A percentile compares a stretch with the other conserved stretches of the same genome.
Evolutionary conservation across 2,329 filamentous ascomycete species (phyloP).

Genomic region (Phaeoacremonium minimum): DNA sequence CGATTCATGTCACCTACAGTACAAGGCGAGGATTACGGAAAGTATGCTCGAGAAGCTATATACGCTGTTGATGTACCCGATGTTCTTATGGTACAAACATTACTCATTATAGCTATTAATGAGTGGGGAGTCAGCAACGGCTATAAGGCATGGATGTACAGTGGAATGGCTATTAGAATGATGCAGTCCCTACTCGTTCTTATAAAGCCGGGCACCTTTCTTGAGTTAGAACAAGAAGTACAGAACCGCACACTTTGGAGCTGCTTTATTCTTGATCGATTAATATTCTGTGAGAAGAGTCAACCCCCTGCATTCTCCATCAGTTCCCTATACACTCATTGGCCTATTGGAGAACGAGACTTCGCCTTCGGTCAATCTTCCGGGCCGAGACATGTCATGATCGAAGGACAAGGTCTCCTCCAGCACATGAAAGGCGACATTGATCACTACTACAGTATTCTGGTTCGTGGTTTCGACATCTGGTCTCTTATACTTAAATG

Average conservation of each 20-base stretch:
- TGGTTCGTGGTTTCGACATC: slow-evolving; percentile 38
- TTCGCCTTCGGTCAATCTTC: slow-evolving; percentile 31
- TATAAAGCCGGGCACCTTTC: slow-evolving; percentile 13
- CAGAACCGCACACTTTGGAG: slow-evolving; percentile 38
- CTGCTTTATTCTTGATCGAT: slow-evolving; percentile 39
- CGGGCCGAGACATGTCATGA: too few relatives aligned
- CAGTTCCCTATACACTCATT: slow-evolving; percentile 2
- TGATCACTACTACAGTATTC: slow-evolving; percentile 16
- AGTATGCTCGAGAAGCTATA: neutral
- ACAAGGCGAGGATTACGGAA: neutral
- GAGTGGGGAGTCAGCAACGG: slow-evolving; percentile 37
- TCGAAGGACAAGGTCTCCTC: too few relatives aligned
- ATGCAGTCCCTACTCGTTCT: slow-evolving; percentile 28
- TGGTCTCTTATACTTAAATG: slow-evolving; percentile 35
- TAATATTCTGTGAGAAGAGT: slow-evolving; percentile 34
- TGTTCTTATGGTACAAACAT: slow-evolving; percentile 28
- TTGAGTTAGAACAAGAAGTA: slow-evolving; percentile 18
- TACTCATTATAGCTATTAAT: slow-evolving; percentile 32
- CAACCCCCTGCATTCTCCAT: slow-evolving; percentile 20
- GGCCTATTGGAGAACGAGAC: slow-evolving; percentile 18
- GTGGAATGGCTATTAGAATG: slow-evolving; percentile 31
- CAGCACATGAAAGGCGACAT: too few relatives aligned
- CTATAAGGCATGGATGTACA: slow-evolving; percentile 38
- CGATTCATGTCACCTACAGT: too few relatives aligned
- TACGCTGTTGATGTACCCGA: slow-evolving; percentile 13